Evolutionary conservation across 2,329 filamentous ascomycete species (phyloP).

Genomic region (Chalara sp.): DNA sequence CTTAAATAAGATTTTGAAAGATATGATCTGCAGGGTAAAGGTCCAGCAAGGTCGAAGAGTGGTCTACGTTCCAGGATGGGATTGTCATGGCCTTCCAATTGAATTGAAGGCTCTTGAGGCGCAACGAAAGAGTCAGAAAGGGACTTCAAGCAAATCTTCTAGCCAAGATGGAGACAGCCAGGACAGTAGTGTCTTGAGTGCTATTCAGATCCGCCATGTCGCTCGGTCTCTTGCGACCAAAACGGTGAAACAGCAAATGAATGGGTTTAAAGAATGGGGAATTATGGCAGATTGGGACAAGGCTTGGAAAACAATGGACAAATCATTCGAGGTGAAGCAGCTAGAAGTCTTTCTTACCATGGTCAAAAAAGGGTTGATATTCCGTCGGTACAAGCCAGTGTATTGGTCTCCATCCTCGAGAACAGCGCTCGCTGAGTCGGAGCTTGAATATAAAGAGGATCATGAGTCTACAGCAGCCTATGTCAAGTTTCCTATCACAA

Average conservation of each 20-base stretch:
- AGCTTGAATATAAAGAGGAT: constrained; percentile 75
- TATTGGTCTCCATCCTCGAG: constrained; percentile 79
- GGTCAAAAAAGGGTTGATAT: constrained; percentile 67
- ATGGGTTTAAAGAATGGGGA: constrained; percentile 64
- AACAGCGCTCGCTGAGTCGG: constrained; percentile 76
- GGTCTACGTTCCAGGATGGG: constrained; percentile 87
- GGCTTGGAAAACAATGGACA: constrained; percentile 75
- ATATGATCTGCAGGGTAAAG: constrained; percentile 80
- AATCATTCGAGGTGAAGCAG: constrained; percentile 66
- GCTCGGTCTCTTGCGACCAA: constrained; percentile 60
- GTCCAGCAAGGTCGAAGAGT: constrained; percentile 69
- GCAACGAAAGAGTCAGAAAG: constrained; percentile 14
- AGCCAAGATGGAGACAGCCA: constrained; percentile 24
- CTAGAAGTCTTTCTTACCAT: constrained; percentile 69
- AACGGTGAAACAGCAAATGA: constrained; percentile 68
- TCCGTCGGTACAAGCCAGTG: constrained; percentile 73
- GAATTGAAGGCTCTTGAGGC: constrained; percentile 78
- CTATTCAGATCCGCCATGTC: constrained; percentile 54
- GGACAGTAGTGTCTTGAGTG: constrained; percentile 25
- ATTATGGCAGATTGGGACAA: constrained; percentile 77
- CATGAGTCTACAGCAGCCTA: constrained; percentile 70
- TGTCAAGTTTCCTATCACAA: constrained; percentile 65
- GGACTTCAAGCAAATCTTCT: background rate
- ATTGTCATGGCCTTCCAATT: constrained; percentile 95
- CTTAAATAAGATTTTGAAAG: constrained; percentile 94